These are phyloP conservation scores for Rhodotorula sp. DNA, from an alignment of 1,284 basidiomycete genomes.

Conservation along the genomic window DNA sequence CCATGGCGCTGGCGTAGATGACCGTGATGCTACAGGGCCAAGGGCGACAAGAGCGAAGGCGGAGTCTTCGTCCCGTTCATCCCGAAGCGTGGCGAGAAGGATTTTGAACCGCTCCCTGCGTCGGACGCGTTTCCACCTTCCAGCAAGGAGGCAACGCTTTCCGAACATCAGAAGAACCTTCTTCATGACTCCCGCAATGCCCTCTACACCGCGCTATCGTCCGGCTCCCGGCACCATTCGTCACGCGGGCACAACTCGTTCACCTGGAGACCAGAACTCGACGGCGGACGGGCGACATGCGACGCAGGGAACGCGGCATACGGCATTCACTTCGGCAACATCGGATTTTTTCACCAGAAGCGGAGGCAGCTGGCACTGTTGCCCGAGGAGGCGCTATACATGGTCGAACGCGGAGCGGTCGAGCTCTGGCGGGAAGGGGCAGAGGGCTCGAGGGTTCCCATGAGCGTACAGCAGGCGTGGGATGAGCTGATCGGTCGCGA, in stretches of 20 bases:
- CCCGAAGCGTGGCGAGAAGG: slow-evolving; percentile 91
- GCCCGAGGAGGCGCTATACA: slow-evolving; percentile 90
- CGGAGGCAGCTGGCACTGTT: slow-evolving; percentile 74
- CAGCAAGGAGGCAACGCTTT: slow-evolving; percentile 36
- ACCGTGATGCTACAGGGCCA: not conserved
- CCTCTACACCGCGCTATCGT: slow-evolving; percentile 41
- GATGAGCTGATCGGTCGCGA: slow-evolving; percentile 76
- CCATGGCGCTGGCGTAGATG: not conserved
- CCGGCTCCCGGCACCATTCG: slow-evolving; percentile 41
- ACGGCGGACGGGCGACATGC: slow-evolving; percentile 23
- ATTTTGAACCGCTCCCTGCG: slow-evolving; percentile 73
- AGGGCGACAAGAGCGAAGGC: slow-evolving; percentile 7
- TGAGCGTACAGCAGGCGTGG: slow-evolving; percentile 89
- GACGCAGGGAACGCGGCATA: slow-evolving; percentile 54
- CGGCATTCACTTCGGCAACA: slow-evolving; percentile 71
- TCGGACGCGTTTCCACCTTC: slow-evolving; percentile 18
- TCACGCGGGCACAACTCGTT: slow-evolving; percentile 41
- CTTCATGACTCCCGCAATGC: slow-evolving; percentile 41
- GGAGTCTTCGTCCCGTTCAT: slow-evolving; percentile 57
- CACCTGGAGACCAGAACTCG: slow-evolving; percentile 42
- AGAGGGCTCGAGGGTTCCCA: slow-evolving; percentile 49
- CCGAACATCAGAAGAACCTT: slow-evolving; percentile 37
- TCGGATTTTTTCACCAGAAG: slow-evolving; percentile 61
- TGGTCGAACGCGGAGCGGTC: slow-evolving; percentile 81
- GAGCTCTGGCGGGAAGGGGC: slow-evolving; percentile 68